Conservation (phyloP, 2,329 filamentous ascomycete genomes). For the Dothideomycetes sp. region DNA sequence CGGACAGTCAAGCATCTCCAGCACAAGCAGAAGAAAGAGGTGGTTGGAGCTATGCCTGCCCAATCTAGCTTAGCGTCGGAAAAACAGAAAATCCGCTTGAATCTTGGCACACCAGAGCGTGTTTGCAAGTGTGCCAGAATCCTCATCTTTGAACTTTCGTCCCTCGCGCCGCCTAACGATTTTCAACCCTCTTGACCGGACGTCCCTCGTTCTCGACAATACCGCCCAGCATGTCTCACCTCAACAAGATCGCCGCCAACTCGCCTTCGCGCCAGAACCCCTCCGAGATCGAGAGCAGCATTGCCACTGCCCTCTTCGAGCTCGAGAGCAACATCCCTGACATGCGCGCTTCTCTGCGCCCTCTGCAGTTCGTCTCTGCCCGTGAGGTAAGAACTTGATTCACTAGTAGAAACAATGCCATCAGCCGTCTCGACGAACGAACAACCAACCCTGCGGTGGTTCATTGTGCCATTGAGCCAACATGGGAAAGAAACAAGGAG, state of each 20-base stretch:
- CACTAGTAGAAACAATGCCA: constrained; percentile 1
- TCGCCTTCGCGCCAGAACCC: constrained; percentile 93
- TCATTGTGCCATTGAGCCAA: no score
- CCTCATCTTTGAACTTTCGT: no score
- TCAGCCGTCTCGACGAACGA: constrained; percentile 11
- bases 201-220: constrained; percentile 11
- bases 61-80: no score
- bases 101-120: no score
- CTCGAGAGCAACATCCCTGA: constrained; percentile 99
- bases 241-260: constrained; percentile 98
- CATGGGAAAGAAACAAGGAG: constrained; percentile 2
- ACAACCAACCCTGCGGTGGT: no score
- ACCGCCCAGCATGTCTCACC: constrained; percentile 49
- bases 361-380: constrained; percentile 97
- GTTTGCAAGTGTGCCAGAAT: no score
- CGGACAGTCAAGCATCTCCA: no score
- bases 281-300: constrained; percentile 93
- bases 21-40: no score
- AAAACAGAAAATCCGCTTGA: no score
- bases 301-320: constrained; percentile 95
- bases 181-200: constrained; percentile 8
- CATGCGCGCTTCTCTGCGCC: constrained; percentile 90
- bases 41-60: no score
- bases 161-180: constrained; percentile 12
- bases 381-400: constrained; percentile 75